phyloP scores from a whole-genome alignment of 805 yeast genomes.

The Yarrowia sp. region DNA sequence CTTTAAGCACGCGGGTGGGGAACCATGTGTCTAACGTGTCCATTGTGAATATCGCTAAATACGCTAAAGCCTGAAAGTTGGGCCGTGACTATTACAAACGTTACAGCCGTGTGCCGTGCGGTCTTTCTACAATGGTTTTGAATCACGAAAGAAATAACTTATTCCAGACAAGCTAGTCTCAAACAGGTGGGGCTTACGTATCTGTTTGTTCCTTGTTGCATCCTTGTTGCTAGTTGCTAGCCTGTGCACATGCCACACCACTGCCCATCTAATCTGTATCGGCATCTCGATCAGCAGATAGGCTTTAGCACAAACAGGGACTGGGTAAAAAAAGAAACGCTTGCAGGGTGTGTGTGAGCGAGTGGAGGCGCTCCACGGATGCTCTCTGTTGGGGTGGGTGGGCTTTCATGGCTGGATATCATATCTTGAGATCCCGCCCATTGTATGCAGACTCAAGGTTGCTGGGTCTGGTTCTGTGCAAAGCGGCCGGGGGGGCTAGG shows the following conservation, averaged over 20 bases:
- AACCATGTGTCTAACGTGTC: background rate
- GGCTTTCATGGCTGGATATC: too few relatives aligned
- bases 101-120: background rate
- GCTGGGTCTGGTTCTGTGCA: background rate
- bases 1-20: background rate
- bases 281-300: conserved; percentile 1
- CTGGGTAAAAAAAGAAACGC: background rate
- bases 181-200: too few relatives aligned
- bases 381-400: too few relatives aligned
- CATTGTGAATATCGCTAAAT: background rate
- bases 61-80: background rate
- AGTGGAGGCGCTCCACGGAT: too few relatives aligned
- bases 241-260: too few relatives aligned
- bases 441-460: background rate
- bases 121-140: too few relatives aligned
- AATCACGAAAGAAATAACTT: too few relatives aligned
- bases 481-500: background rate
- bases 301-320: background rate
- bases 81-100: background rate
- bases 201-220: too few relatives aligned
- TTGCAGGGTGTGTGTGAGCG: background rate
- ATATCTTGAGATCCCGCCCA: background rate
- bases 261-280: background rate
- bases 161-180: too few relatives aligned
- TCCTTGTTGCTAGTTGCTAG: too few relatives aligned